These are phyloP conservation scores for Cladosporium phlei DNA, from an alignment of 2,329 filamentous ascomycete genomes.

Conservation along the genomic window DNA sequence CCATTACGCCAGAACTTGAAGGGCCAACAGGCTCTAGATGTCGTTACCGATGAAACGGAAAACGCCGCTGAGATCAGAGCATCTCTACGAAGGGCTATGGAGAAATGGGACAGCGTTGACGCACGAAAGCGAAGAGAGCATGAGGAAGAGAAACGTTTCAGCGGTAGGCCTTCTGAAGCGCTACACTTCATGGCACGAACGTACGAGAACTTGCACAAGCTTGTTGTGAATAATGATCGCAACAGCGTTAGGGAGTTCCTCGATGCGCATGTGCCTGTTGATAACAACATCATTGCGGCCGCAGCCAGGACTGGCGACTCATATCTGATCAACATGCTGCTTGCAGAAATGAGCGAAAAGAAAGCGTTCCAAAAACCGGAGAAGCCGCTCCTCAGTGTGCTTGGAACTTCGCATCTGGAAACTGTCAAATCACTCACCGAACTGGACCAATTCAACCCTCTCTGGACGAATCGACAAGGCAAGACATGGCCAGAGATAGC, in stretches of 20 bases:
- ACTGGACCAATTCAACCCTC: constrained; percentile 68
- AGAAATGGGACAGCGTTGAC: constrained; percentile 34
- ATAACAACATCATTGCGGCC: constrained; percentile 82
- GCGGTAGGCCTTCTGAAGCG: constrained; percentile 34
- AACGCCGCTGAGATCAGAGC: constrained; percentile 67
- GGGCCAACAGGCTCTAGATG: constrained; percentile 84
- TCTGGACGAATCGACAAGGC: constrained; percentile 64
- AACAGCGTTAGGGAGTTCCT: constrained; percentile 46
- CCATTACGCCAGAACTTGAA: constrained; percentile 87
- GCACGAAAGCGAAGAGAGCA: constrained; percentile 49
- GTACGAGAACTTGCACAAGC: constrained; percentile 45
- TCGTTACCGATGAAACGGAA: constrained; percentile 74
- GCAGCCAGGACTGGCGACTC: constrained; percentile 90
- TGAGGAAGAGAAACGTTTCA: constrained; percentile 41
- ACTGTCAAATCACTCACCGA: constrained; percentile 58
- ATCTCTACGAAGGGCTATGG: constrained; percentile 41
- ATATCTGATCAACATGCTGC: constrained; percentile 70
- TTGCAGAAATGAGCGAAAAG: constrained; percentile 54
- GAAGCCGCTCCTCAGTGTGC: constrained; percentile 90
- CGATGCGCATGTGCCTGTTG: constrained; percentile 43
- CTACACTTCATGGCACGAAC: constrained; percentile 48
- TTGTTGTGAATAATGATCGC: constrained; percentile 46
- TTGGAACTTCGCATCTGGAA: constrained; percentile 79
- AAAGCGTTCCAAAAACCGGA: constrained; percentile 64
- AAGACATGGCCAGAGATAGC: constrained; percentile 86